These are phyloP conservation scores for Dalbergia oliveri DNA, from an alignment of 306 rosid genomes.

Conservation along the genomic window DNA sequence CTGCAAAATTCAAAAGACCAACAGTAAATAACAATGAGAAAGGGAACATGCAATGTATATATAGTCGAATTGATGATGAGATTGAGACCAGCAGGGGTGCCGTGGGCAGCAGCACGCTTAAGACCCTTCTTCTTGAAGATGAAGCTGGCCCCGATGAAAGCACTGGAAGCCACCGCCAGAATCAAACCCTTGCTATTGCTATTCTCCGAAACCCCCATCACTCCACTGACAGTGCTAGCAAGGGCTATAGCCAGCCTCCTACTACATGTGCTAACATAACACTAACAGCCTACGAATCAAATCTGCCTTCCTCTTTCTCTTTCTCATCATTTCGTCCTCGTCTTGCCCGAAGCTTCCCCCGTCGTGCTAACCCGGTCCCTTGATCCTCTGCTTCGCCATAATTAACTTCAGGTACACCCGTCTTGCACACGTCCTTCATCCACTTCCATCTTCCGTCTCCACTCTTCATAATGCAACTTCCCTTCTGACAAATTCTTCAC, in stretches of 20 bases:
- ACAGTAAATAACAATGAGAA: constrained; percentile 10
- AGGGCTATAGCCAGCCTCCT: too few species aligned
- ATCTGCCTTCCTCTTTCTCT: too few species aligned
- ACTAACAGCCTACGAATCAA: too few species aligned
- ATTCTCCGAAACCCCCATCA: constrained; percentile 75
- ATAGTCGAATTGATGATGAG: too few species aligned
- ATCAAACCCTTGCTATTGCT: constrained; percentile 59
- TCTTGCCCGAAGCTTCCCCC: neutral
- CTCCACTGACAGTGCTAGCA: too few species aligned
- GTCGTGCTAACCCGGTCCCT: too few species aligned
- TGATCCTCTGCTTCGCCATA: neutral
- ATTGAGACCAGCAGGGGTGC: constrained; percentile 80
- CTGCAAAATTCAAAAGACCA: constrained; percentile 51
- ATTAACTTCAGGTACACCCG: neutral
- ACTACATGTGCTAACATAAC: too few species aligned
- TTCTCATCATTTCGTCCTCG: neutral
- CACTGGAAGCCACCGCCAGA: constrained; percentile 84
- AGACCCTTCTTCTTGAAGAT: constrained; percentile 98
- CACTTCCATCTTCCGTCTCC: too few species aligned
- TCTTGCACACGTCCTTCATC: too few species aligned
- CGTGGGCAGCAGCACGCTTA: constrained; percentile 77
- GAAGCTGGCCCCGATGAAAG: constrained; percentile 86
- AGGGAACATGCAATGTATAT: neutral
- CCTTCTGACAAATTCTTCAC: too few species aligned
- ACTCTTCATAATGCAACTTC: too few species aligned